These are phyloP conservation scores for Entomortierella beljakovae DNA, from an alignment of 192 early-diverging fungal species.

Conservation along the genomic window DNA sequence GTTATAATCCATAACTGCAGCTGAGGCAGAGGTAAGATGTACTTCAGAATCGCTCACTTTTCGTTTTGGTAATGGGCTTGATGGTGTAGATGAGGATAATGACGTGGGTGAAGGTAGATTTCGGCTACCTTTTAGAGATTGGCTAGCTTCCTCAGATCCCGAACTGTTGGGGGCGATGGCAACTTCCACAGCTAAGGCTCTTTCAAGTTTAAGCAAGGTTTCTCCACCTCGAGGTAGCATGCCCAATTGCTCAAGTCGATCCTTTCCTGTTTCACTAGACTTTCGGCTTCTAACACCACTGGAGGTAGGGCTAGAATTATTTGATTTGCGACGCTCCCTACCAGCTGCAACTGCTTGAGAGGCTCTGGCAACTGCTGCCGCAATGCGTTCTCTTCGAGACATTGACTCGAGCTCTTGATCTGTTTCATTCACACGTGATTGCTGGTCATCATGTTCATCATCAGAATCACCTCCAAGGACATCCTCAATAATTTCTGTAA, in stretches of 20 bases:
- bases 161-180: neutral
- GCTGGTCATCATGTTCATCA: constrained; percentile 29
- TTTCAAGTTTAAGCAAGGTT: constrained; percentile 44
- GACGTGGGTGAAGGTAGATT: constrained; percentile 50
- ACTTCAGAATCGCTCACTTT: constrained; percentile 36
- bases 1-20: neutral
- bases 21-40: constrained; percentile 13
- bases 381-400: constrained; percentile 37
- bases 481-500: constrained; percentile 60
- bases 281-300: neutral
- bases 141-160: neutral
- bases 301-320: neutral
- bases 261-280: constrained; percentile 10
- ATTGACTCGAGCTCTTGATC: constrained; percentile 20
- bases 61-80: constrained; percentile 22
- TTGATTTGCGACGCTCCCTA: constrained; percentile 38
- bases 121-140: neutral
- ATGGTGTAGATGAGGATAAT: constrained; percentile 16
- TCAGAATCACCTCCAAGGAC: constrained; percentile 52
- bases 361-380: constrained; percentile 34
- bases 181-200: constrained; percentile 27
- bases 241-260: constrained; percentile 31
- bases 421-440: neutral
- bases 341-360: constrained; percentile 42
- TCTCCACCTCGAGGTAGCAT: constrained; percentile 34